Evolutionary conservation across 352 stramenopile genomes (phyloP), one percentile per base, ranked within the genome.

Genomic region (Phytopythium helicoides): DNA sequence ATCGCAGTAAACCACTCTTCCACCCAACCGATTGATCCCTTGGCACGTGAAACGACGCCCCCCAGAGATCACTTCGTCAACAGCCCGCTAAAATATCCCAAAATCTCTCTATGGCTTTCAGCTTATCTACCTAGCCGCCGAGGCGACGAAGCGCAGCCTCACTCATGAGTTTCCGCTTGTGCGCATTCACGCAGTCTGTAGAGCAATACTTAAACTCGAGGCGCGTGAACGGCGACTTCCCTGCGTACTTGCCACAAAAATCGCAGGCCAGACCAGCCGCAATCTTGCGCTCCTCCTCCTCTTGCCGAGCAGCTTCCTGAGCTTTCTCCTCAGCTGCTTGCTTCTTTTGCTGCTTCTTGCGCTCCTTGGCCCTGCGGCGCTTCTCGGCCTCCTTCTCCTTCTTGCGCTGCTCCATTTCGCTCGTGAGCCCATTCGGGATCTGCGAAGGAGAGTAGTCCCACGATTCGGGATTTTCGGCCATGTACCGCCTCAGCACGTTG

Each of bases 141-240:
- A 89, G 66, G 38, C 94, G 76, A 59, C 88, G 86, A 52, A 95
- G 62, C 40, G 94, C 94, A 25, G 94, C 94, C 42, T 95, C 83
- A 28, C 90, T 96, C 82, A 96, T 97, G 19, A 98, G 69, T 60
- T 98, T 85, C 16, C 94, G 81, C 47, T 96, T 90, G 68, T 98
- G 94, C 41, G 75, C 81, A 48, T 89, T 89, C 28, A 98, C 92
- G 63, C 94, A 98, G 18, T 97, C 85, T 2, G 85, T 96, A 39
- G 83, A 97, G 62, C 94, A 98, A 63, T 98, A 98, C 38, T 88
- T 89, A 66, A 87, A 98, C 35, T 97, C 87, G 18, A 98, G 67
- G 23, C 92, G 87, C 48, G 80, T 76, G 53, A 98, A 97, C 51
- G 95, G 94, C 52, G 92, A 76, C 42, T 88, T 92, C 47, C 87